Base-by-base conservation (phyloP, 768 basidiomycete genomes). In the Lentinus brumalis region DNA sequence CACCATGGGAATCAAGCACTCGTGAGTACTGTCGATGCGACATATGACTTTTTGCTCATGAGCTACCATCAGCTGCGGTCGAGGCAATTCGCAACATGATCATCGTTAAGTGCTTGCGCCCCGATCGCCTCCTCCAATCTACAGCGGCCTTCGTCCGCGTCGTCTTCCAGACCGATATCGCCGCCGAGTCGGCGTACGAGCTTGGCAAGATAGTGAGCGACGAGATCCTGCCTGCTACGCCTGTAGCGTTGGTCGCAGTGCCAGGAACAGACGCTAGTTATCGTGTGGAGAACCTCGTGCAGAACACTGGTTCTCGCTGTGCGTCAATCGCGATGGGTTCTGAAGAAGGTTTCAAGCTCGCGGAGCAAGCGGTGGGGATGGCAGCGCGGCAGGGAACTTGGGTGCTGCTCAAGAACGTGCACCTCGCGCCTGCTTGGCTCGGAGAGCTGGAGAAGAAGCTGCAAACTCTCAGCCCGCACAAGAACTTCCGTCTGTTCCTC, bases 231-330 rank as follows among this genome's bases (percentile, higher is more conserved):
- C 83, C 94, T 2, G 81, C 84, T 4, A 93, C 93, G 0, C 96
- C 97, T 1, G 77, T 98, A 29, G 92, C 94, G 4, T 79, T 99
- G 51, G 86, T 95, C 32, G 98, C 96, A 6, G 94, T 99, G 3
- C 87, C 93, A 2, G 97, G 97, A 15, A 96, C 97, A 70, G 97
- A 99, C 71, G 97, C 97, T n/a, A 96, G 95, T 73, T 98, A 96
- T 74, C 86, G 92, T 51, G 92, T 97, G 41, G 95, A 97, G 67
- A 88, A 88, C 66, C 83, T 96, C 45, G 86, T 95, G 65, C 86
- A 89, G 71, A 87, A 86, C 53, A 86, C 86, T 11, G 86, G 87
- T 15, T 81, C 85, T 31, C 86, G 89, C 29, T 95, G 94, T 58
- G 81, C 89, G 1, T 92, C 94, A 2, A 93, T 99, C 26, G 97